Evolutionary conservation across 768 basidiomycete genomes (phyloP).

Genomic region (Xanthoconium purpureum): DNA sequence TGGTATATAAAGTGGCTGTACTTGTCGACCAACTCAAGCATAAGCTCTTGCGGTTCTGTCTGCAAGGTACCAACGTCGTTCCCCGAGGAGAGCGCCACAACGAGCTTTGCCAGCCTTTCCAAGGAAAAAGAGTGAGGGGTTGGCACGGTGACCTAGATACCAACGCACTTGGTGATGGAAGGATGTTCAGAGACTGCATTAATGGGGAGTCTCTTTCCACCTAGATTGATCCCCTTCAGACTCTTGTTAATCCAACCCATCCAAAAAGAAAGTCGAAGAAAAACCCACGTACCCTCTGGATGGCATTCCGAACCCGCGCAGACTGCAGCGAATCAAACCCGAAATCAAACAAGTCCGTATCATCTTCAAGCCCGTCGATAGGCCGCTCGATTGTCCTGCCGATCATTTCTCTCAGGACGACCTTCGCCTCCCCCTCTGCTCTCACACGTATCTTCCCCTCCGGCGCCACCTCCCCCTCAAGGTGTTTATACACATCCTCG

Average conservation of each 20-base stretch:
- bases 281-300: slow-evolving; percentile 37
- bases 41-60: slow-evolving; percentile 34
- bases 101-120: slow-evolving; percentile 39
- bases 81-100: slow-evolving; percentile 36
- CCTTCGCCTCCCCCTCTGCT: slow-evolving; percentile 11
- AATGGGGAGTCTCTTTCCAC: slow-evolving; percentile 20
- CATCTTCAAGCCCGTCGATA: slow-evolving; percentile 17
- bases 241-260: neutral
- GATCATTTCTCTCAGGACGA: slow-evolving; percentile 15
- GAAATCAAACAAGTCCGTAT: slow-evolving; percentile 44
- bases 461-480: slow-evolving; percentile 39
- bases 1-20: slow-evolving; percentile 23
- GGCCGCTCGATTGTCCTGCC: slow-evolving; percentile 20
- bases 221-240: slow-evolving; percentile 16
- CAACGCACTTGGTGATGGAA: slow-evolving; percentile 36
- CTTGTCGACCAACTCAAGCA: slow-evolving; percentile 47
- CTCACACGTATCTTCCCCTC: slow-evolving; percentile 16
- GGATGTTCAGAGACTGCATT: slow-evolving; percentile 52
- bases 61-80: slow-evolving; percentile 16
- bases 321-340: slow-evolving; percentile 56
- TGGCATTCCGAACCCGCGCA: slow-evolving; percentile 47
- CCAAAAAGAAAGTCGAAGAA: slow-evolving; percentile 24
- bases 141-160: neutral
- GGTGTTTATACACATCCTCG: slow-evolving; percentile 37
- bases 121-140: neutral